A percentile compares a stretch with the other conserved stretches of the same genome.
phyloP scores from a whole-genome alignment of 352 stramenopile species.

The Globisporangium viniferum region DNA sequence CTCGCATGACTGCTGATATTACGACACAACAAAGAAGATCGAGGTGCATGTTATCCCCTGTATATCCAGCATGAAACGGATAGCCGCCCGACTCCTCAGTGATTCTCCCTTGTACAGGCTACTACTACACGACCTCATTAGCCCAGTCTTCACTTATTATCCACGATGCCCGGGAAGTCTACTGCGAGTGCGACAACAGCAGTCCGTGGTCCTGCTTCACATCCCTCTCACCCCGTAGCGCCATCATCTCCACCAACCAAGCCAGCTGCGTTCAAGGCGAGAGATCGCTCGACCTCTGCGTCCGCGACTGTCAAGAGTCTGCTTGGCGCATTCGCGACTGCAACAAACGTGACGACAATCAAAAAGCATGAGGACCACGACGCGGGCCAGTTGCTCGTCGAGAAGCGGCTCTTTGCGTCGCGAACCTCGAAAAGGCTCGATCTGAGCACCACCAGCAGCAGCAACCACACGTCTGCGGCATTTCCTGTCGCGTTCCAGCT shows the following conservation, averaged over 20 bases:
- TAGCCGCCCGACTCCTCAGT: background rate
- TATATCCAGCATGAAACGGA: background rate
- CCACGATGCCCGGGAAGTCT: background rate
- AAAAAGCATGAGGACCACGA: conserved; percentile 1
- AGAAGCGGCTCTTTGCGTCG: conserved; percentile 27
- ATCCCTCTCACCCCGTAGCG: background rate
- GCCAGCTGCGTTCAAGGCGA: background rate
- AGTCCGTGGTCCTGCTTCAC: background rate
- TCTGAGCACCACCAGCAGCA: conserved; percentile 23
- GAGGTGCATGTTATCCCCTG: background rate
- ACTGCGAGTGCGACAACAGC: background rate
- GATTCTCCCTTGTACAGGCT: background rate
- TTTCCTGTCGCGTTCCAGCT: conserved; percentile 23
- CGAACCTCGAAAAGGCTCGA: conserved; percentile 34
- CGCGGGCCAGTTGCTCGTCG: conserved; percentile 16
- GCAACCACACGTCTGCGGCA: background rate
- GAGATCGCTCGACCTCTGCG: background rate
- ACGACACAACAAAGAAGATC: background rate
- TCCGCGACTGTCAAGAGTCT: background rate
- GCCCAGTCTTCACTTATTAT: background rate
- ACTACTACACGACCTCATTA: background rate
- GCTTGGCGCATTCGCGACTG: background rate
- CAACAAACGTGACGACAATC: background rate
- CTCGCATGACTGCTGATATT: background rate
- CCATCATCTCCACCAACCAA: background rate